A percentile compares a stretch with the other conserved stretches of the same genome.
These are phyloP conservation scores for Globisporangium alternatum DNA, from an alignment of 352 stramenopile genomes.

Conservation along the genomic window DNA sequence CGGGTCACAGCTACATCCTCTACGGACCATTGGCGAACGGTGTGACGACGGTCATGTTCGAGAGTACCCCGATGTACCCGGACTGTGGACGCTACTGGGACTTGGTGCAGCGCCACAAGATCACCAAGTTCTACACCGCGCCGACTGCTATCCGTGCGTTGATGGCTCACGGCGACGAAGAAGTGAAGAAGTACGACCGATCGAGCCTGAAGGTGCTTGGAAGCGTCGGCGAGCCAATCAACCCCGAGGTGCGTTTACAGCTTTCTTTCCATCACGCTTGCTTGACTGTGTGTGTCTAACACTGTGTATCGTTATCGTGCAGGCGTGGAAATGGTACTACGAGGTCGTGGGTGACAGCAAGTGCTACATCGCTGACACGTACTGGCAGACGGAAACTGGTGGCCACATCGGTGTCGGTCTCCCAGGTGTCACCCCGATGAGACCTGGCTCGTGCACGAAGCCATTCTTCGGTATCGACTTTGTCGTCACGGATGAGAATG, in stretches of 20 bases:
- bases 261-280: neutral
- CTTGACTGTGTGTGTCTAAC: neutral
- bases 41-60: conserved; percentile 98
- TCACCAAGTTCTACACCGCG: conserved; percentile 95
- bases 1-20: conserved; percentile 96
- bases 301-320: neutral
- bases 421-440: conserved; percentile 85
- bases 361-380: conserved; percentile 96
- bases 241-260: conserved; percentile 74
- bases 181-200: conserved; percentile 93
- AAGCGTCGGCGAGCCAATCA: conserved; percentile 98
- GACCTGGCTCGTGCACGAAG: conserved; percentile 93
- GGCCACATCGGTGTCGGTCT: conserved; percentile 95
- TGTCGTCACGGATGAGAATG: conserved; percentile 75
- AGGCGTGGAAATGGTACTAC: conserved; percentile 96
- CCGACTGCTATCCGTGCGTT: conserved; percentile 97
- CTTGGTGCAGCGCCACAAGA: conserved; percentile 95
- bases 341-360: conserved; percentile 87
- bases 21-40: conserved; percentile 97
- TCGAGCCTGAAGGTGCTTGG: conserved; percentile 93
- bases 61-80: conserved; percentile 97
- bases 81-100: conserved; percentile 96
- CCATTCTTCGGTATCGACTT: conserved; percentile 97
- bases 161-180: conserved; percentile 94
- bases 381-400: conserved; percentile 98